These are phyloP conservation scores for Eucalyptus sideroxylon DNA, from an alignment of 345 rosid species.

Conservation along the genomic window DNA sequence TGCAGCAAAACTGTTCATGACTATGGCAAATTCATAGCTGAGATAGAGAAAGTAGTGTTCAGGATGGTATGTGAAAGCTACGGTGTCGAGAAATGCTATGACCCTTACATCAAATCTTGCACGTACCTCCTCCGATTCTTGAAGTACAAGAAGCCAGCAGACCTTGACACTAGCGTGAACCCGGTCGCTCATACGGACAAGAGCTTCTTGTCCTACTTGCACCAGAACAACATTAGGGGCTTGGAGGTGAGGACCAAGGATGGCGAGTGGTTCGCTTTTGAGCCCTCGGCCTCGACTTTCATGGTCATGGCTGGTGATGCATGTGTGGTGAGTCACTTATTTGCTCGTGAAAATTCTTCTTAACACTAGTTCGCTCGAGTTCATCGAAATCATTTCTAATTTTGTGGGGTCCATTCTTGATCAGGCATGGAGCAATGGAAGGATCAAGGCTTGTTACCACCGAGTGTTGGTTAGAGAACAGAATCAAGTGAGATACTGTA, in stretches of 20 bases:
- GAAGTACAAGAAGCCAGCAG: neutral
- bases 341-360: neutral
- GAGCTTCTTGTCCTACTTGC: conserved; percentile 4
- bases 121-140: conserved; percentile 1
- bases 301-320: conserved; percentile 16
- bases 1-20: neutral
- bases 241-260: conserved; percentile 9
- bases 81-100: neutral
- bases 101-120: neutral
- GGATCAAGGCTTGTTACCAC: conserved; percentile 3
- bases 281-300: conserved; percentile 10
- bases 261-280: conserved; percentile 3
- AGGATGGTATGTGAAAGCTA: conserved; percentile 16
- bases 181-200: conserved; percentile 17
- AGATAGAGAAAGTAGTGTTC: neutral
- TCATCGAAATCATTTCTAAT: neutral
- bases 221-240: conserved; percentile 12
- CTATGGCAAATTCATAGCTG: neutral
- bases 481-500: neutral
- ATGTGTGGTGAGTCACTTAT: neutral
- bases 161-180: neutral
- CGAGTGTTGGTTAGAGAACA: conserved; percentile 4
- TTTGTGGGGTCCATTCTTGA: neutral
- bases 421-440: conserved; percentile 26
- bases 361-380: neutral